Percentiles rank a stretch among this genome's conserved stretches.
Evolutionary conservation across 2,329 filamentous ascomycete species (phyloP).

Genomic region (Hypoxylon sp.): DNA sequence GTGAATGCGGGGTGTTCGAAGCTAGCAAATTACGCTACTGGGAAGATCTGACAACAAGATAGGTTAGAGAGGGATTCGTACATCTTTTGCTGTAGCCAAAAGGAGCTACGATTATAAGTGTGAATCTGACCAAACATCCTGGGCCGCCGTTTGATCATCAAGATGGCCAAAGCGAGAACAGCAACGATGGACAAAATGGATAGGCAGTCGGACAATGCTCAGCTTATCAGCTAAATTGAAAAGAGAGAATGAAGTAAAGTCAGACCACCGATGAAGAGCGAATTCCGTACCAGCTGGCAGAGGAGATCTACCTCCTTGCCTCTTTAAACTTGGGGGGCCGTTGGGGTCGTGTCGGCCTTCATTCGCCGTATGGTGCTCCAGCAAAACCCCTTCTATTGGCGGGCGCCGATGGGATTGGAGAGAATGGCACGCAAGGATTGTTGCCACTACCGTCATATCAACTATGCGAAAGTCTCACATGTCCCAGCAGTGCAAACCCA

Average conservation of each 20-base stretch:
- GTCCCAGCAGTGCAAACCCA: constrained; percentile 34
- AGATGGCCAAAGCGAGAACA: constrained; percentile 30
- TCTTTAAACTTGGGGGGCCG: constrained; percentile 21
- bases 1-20: constrained; percentile 39
- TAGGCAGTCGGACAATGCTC: constrained; percentile 25
- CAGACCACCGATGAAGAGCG: constrained; percentile 35
- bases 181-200: constrained; percentile 34
- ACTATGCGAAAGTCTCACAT: constrained; percentile 38
- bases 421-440: constrained; percentile 24
- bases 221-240: constrained; percentile 33
- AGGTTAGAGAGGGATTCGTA: constrained; percentile 16
- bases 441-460: constrained; percentile 34
- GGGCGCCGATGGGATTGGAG: constrained; percentile 28
- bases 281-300: constrained; percentile 26
- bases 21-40: constrained; percentile 34
- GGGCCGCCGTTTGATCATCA: constrained; percentile 37
- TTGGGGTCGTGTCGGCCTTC: constrained; percentile 26
- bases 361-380: constrained; percentile 33
- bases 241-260: constrained; percentile 34
- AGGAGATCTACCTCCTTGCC: constrained; percentile 36
- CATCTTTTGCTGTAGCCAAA: constrained; percentile 19
- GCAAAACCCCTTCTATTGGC: constrained; percentile 28
- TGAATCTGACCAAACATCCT: constrained; percentile 17
- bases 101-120: constrained; percentile 25
- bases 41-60: constrained; percentile 25